Evolutionary conservation across 331 rosid genomes (phyloP).

Genomic region (Acacia pycnantha): DNA sequence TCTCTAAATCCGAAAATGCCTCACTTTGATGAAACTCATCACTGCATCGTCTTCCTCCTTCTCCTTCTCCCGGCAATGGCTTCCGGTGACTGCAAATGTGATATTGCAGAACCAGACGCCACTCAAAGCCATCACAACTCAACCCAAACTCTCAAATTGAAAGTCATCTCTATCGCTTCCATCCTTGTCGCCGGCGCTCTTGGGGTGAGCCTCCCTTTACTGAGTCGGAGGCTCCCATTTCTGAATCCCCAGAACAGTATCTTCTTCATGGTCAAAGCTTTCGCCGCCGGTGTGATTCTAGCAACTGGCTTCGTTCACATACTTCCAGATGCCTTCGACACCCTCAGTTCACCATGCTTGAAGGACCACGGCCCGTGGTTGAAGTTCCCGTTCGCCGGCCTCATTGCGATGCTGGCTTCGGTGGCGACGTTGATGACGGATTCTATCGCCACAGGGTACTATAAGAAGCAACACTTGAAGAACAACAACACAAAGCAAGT

Average conservation of each 20-base stretch:
- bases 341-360: slow-evolving; percentile 32
- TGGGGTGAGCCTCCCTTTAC: slow-evolving; percentile 48
- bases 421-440: slow-evolving; percentile 60
- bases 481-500: background rate
- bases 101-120: slow-evolving; percentile 4
- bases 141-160: slow-evolving; percentile 33
- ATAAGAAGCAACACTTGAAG: slow-evolving; percentile 25
- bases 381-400: slow-evolving; percentile 56
- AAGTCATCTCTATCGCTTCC: slow-evolving; percentile 41
- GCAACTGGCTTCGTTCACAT: slow-evolving; percentile 84
- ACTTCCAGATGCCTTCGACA: slow-evolving; percentile 55
- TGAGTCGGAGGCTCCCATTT: slow-evolving; percentile 39
- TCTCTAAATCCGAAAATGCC: background rate
- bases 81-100: slow-evolving; percentile 30
- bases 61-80: slow-evolving; percentile 22
- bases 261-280: slow-evolving; percentile 61
- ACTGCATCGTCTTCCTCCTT: slow-evolving; percentile 8
- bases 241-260: slow-evolving; percentile 41
- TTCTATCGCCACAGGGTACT: slow-evolving; percentile 52
- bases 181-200: slow-evolving; percentile 41
- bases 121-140: background rate
- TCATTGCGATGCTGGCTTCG: slow-evolving; percentile 59
- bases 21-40: background rate
- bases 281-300: slow-evolving; percentile 90
- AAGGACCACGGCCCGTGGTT: slow-evolving; percentile 38